Evolutionary conservation across 176 grass and related monocot genomes (phyloP).

Genomic region (Themeda triandra): DNA sequence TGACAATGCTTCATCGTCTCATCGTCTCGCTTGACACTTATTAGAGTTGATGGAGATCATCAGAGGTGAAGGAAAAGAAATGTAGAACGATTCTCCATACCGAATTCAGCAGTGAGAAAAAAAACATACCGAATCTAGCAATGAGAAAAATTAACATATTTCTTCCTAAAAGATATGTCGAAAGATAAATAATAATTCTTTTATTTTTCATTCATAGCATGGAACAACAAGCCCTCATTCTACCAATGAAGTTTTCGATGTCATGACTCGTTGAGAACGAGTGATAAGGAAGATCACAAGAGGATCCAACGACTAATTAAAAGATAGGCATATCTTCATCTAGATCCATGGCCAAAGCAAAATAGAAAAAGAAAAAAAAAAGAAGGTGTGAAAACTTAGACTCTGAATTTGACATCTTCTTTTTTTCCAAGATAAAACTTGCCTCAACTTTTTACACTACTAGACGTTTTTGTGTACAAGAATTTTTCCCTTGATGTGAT

Average conservation of each 20-base stretch:
- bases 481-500: neutral
- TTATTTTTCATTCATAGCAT: neutral
- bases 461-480: neutral
- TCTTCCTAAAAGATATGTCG: neutral
- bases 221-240: neutral
- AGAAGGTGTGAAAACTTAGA: neutral
- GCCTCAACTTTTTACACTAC: neutral
- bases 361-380: too few species aligned
- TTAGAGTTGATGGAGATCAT: neutral
- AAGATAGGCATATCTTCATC: neutral
- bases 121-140: too few species aligned
- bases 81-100: neutral
- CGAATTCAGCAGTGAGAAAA: too few species aligned
- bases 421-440: neutral
- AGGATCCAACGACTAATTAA: neutral
- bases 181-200: neutral
- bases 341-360: neutral
- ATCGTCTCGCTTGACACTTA: too few species aligned
- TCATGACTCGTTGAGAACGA: neutral
- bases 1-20: too few species aligned
- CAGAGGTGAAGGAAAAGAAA: neutral
- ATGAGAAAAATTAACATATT: too few species aligned
- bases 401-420: neutral
- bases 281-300: neutral
- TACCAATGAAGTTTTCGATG: neutral